Percentiles rank a stretch among this genome's conserved stretches.
Conservation (phyloP, 2,329 filamentous ascomycete species). For the Trichophyton simii region DNA sequence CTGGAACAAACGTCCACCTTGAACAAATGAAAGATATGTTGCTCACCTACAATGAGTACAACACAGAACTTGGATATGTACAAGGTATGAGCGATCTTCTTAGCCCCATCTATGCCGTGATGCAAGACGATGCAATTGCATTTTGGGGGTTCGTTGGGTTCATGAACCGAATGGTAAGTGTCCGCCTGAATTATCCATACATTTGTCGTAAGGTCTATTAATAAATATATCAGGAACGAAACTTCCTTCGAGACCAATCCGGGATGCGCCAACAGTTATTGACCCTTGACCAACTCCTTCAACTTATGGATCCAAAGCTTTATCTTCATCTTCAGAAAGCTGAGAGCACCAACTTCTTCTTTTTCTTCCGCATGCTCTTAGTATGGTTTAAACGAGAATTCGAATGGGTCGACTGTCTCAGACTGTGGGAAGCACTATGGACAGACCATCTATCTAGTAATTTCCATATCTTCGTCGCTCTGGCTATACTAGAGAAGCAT, state of each 20-base stretch:
- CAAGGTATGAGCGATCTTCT: conserved; percentile 98
- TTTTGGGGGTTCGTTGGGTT: conserved; percentile 96
- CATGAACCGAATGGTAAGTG: conserved; percentile 75
- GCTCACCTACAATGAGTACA: conserved; percentile 96
- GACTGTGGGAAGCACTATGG: conserved; percentile 88
- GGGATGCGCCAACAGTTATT: conserved; percentile 89
- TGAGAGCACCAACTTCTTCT: conserved; percentile 98
- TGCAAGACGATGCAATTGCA: conserved; percentile 91
- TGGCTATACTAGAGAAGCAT: conserved; percentile 92
- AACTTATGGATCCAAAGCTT: conserved; percentile 90
- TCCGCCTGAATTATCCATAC: background rate
- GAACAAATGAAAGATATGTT: conserved; percentile 99
- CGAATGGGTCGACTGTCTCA: conserved; percentile 70
- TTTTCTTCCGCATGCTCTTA: conserved; percentile 97
- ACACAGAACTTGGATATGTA: conserved; percentile 87
- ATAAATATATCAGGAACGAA: conserved; percentile 51
- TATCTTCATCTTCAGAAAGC: conserved; percentile 80
- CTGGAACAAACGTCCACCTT: conserved; percentile 90
- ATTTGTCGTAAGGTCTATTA: background rate
- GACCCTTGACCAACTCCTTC: conserved; percentile 85
- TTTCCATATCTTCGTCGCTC: conserved; percentile 87
- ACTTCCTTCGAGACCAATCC: conserved; percentile 88
- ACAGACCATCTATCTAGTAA: conserved; percentile 80
- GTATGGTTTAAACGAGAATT: conserved; percentile 99
- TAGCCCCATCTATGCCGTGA: conserved; percentile 88